Base-by-base conservation (phyloP, 1,139 yeast genomes). In the Komagataea norvegica region DNA sequence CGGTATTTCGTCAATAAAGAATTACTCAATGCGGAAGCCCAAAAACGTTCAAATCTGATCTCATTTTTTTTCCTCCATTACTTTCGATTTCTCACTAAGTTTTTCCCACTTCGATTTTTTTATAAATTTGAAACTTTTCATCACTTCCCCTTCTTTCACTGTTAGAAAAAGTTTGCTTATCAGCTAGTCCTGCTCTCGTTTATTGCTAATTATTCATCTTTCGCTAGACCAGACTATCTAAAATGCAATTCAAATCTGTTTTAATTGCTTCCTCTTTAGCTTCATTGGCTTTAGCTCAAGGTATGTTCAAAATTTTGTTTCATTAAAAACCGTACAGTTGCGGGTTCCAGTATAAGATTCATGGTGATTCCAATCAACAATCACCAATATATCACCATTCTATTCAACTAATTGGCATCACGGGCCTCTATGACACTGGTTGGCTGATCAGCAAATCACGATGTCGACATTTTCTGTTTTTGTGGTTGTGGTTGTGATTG, bases 231-330 rank as follows among this genome's bases (percentile, higher is more conserved):
- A 38, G 18, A 30, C 28, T 7, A 15, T 36, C 14, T 4, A 47
- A 40, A 48, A 74, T 74, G 79, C 77, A 73, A 66, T 64, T 72
- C 61, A 72, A 65, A 60, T 61, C 70, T 46, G 70, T 74, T 52
- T 56, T 71, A 39, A 62, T 72, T 44, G 71, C 72, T 45, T 49
- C 67, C 46, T 73, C 72, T 44, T 59, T 67, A 43, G 73, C 67
- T 55, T 40, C 46, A 16, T 24, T 38, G 17, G 47, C 39, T 33
- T 19, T 23, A 16, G 70, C 71, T 42, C 34, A 29, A 18, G 65
- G 77, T 66, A 71, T n/a, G 36, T 33, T 8, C 24, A 8, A 10
- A 8, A 8, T 21, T 21, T 8, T 21, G 8, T 10, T 21, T 21
- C 10, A 8, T 9, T 18, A 16, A 24, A 6, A 10, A 16, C 14